Evolutionary conservation across 163 green algal species (phyloP).

Genomic region (Picocystis sp.): DNA sequence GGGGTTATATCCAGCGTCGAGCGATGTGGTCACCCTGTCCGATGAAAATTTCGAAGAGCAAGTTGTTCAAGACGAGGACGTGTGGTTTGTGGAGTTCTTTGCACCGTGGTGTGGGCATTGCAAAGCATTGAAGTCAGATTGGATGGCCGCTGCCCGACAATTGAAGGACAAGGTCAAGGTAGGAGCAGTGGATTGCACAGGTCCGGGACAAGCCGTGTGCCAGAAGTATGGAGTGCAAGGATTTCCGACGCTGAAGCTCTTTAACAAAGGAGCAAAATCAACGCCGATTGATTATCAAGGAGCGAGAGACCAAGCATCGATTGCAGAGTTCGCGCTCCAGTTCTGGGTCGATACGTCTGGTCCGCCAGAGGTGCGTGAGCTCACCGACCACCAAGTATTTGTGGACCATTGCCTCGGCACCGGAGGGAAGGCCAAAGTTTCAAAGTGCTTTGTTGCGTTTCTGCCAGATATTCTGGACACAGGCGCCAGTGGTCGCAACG

Average conservation of each 20-base stretch:
- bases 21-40: constrained; percentile 47
- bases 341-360: constrained; percentile 13
- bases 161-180: constrained; percentile 61
- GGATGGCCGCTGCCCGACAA: constrained; percentile 32
- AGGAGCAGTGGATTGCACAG: constrained; percentile 69
- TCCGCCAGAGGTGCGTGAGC: constrained; percentile 40
- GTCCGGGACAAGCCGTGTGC: constrained; percentile 7
- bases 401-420: constrained; percentile 30
- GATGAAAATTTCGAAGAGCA: constrained; percentile 42
- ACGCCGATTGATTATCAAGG: constrained; percentile 45
- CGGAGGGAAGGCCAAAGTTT: constrained; percentile 11
- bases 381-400: constrained; percentile 43
- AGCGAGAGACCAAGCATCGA: constrained; percentile 31
- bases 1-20: constrained; percentile 28
- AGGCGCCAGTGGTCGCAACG: constrained; percentile 37
- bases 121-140: constrained; percentile 61
- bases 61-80: constrained; percentile 39
- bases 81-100: constrained; percentile 71
- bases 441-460: constrained; percentile 75
- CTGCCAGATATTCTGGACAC: constrained; percentile 80
- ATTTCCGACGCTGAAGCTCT: constrained; percentile 70
- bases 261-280: constrained; percentile 22
- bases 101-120: constrained; percentile 70
- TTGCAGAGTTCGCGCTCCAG: constrained; percentile 33
- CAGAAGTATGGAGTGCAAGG: constrained; percentile 32